Evolutionary conservation across 495 filamentous ascomycete species (phyloP).

Genomic region (Aspergillus diversus): DNA sequence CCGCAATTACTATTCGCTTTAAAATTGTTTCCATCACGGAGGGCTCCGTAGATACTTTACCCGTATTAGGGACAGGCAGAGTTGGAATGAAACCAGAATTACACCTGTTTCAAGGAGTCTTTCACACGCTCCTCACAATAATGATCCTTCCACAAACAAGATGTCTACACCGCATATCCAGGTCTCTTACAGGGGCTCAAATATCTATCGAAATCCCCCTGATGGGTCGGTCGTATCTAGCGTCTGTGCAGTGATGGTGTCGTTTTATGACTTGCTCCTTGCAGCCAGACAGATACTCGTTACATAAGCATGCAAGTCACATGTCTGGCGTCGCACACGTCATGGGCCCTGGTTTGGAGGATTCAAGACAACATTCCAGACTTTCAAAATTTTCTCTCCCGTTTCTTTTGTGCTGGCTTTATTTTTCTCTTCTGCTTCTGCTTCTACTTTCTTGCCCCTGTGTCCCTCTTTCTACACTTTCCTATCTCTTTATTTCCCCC

Average conservation of each 20-base stretch:
- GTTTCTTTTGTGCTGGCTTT: constrained; percentile 9
- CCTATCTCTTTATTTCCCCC: background rate
- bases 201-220: too few species aligned
- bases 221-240: too few species aligned
- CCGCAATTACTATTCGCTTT: too few species aligned
- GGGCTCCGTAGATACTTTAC: too few species aligned
- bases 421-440: background rate
- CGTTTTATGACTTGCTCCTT: too few species aligned
- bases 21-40: too few species aligned
- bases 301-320: constrained; percentile 14
- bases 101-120: background rate
- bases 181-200: background rate
- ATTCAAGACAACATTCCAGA: constrained; percentile 19
- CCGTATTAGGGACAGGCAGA: too few species aligned
- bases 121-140: background rate
- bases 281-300: background rate
- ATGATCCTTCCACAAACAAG: too few species aligned
- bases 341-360: constrained; percentile 8
- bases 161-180: too few species aligned
- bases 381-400: background rate
- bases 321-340: constrained; percentile 16
- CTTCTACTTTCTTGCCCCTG: background rate
- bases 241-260: too few species aligned
- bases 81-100: background rate
- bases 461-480: background rate